Evolutionary conservation across 2,329 filamentous ascomycete genomes (phyloP).

Genomic region (Penicillium sp.): DNA sequence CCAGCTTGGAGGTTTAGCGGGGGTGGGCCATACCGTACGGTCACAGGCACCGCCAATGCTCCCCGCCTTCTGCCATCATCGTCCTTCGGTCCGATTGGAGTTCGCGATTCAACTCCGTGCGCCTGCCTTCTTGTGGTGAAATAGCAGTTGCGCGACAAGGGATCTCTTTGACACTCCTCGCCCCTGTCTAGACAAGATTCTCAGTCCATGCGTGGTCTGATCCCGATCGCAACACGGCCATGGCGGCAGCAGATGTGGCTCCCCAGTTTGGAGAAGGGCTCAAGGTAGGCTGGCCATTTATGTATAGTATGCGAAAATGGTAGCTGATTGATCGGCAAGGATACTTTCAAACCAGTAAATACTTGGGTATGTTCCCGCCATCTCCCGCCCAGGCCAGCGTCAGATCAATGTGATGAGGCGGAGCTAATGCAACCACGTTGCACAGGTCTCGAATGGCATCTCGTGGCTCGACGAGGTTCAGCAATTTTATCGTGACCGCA

Average conservation of each 20-base stretch:
- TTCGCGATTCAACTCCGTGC: not conserved
- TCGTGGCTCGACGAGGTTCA: constrained; percentile 95
- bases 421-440: constrained; percentile 18
- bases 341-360: constrained; percentile 94
- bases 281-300: constrained; percentile 58
- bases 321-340: constrained; percentile 49
- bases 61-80: constrained; percentile 27
- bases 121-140: not conserved
- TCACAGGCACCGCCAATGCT: constrained; percentile 22
- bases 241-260: constrained; percentile 76
- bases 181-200: not conserved
- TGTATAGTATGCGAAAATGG: not conserved
- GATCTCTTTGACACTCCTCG: too few relatives aligned
- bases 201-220: constrained; percentile 24
- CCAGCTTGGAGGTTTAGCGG: not conserved
- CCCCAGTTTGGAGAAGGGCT: constrained; percentile 89
- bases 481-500: constrained; percentile 92
- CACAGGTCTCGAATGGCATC: constrained; percentile 72
- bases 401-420: constrained; percentile 7
- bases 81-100: constrained; percentile 12
- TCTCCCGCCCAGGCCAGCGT: constrained; percentile 12
- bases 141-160: not conserved
- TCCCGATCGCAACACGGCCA: constrained; percentile 38
- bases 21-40: constrained; percentile 23
- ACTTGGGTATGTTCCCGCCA: constrained; percentile 59